A percentile compares a stretch with the other conserved stretches of the same genome.
These are phyloP conservation scores for Penicillium paxilli DNA, from an alignment of 495 filamentous ascomycete genomes.

Conservation along the genomic window DNA sequence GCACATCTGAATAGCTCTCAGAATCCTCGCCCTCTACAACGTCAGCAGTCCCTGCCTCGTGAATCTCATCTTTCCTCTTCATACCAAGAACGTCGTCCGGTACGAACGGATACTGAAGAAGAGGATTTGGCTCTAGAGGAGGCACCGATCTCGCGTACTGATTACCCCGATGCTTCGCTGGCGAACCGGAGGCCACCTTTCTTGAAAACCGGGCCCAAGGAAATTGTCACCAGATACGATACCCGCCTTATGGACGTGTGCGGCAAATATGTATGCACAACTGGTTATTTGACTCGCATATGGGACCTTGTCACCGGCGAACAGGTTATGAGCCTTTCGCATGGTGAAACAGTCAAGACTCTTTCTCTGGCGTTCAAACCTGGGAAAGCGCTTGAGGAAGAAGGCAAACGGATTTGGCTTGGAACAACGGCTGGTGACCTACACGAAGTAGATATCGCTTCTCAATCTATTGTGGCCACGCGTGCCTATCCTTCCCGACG, in stretches of 20 bases:
- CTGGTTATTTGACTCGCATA: constrained; percentile 77
- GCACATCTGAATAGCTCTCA: constrained; percentile 13
- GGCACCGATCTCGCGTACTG: constrained; percentile 34
- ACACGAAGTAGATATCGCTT: constrained; percentile 78
- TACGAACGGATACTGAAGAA: constrained; percentile 27
- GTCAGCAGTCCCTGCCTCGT: constrained; percentile 34
- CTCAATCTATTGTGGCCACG: constrained; percentile 63
- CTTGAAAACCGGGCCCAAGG: constrained; percentile 63
- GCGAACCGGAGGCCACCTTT: constrained; percentile 82
- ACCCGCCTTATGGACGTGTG: constrained; percentile 82
- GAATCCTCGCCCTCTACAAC: constrained; percentile 18
- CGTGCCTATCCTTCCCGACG: constrained; percentile 74
- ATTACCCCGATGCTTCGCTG: constrained; percentile 83
- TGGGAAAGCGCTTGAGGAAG: constrained; percentile 66
- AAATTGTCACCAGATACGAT: constrained; percentile 83
- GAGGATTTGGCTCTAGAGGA: constrained; percentile 36
- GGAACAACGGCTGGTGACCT: constrained; percentile 86
- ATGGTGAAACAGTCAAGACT: constrained; percentile 75
- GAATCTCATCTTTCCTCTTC: constrained; percentile 22
- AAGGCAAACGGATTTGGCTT: constrained; percentile 85
- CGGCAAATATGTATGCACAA: constrained; percentile 83
- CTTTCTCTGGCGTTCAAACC: constrained; percentile 86
- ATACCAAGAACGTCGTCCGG: constrained; percentile 22
- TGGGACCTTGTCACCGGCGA: constrained; percentile 86
- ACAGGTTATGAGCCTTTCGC: constrained; percentile 73